Evolutionary conservation across 345 rosid genomes (phyloP).

Genomic region (Noccaea bulbosa): DNA sequence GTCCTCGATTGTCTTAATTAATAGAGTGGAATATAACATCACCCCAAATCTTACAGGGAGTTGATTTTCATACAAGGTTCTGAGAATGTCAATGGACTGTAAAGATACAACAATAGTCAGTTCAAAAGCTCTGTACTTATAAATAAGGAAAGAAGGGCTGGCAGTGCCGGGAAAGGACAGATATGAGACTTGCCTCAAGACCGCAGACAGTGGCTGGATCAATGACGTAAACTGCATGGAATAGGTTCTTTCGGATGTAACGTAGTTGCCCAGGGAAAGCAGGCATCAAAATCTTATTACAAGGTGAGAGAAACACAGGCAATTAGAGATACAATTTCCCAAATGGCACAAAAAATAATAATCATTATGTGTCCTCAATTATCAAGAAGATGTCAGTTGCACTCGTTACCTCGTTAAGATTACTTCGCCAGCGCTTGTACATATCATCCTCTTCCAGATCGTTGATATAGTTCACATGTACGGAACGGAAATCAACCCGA

Average conservation of each 20-base stretch:
- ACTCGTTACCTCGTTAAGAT: conserved; percentile 74
- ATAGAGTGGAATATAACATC: conserved; percentile 70
- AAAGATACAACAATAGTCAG: conserved; percentile 43
- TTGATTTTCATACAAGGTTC: conserved; percentile 75
- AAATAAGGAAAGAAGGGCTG: conserved; percentile 20
- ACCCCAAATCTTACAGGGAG: conserved; percentile 94
- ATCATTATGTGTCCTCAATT: conserved; percentile 31
- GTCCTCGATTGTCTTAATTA: conserved; percentile 65
- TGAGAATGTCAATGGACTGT: conserved; percentile 81
- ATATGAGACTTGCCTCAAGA: conserved; percentile 72
- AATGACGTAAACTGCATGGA: conserved; percentile 89
- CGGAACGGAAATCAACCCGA: conserved; percentile 89
- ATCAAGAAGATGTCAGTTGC: conserved; percentile 28
- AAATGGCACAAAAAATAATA: conserved; percentile 25
- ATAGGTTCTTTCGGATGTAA: conserved; percentile 91
- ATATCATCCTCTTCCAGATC: conserved; percentile 97
- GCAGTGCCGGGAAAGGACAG: conserved; percentile 18
- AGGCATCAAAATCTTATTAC: conserved; percentile 90
- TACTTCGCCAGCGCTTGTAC: conserved; percentile 95
- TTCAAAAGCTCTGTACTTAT: conserved; percentile 26
- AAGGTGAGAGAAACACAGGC: conserved; percentile 34
- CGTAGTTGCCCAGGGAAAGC: conserved; percentile 96
- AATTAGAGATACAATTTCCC: conserved; percentile 29
- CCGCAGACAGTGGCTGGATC: conserved; percentile 91
- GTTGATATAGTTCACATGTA: conserved; percentile 89